phyloP scores from a whole-genome alignment of 176 grass and related monocot genomes.

The Triticum dicoccoides region DNA sequence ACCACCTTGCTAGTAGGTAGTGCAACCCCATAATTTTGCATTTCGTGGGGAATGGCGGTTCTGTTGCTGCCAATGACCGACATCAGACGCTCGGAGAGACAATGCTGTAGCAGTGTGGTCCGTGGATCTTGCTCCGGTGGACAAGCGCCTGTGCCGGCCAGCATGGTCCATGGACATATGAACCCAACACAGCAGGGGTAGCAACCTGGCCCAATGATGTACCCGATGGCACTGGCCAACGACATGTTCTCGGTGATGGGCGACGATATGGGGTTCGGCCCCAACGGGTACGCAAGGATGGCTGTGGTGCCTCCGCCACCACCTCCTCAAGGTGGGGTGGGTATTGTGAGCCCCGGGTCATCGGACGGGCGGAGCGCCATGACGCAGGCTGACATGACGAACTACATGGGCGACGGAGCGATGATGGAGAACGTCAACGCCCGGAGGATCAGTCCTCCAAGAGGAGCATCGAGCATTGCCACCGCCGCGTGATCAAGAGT shows the following conservation, averaged over 20 bases:
- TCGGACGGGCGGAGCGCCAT: slow-evolving; percentile 50
- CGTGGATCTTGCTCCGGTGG: no score
- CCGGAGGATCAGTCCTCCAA: slow-evolving; percentile 32
- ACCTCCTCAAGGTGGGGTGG: slow-evolving; percentile 6
- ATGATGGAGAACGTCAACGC: slow-evolving; percentile 15
- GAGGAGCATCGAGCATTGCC: slow-evolving; percentile 78
- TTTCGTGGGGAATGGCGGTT: no score
- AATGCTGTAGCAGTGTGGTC: no score
- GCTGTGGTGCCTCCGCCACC: slow-evolving; percentile 31
- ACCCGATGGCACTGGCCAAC: not conserved
- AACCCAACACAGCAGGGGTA: no score
- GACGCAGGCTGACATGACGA: slow-evolving; percentile 52
- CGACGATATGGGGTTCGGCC: slow-evolving; percentile 36
- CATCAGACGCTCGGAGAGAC: no score
- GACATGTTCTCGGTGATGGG: slow-evolving; percentile 41
- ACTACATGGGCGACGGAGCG: slow-evolving; percentile 20
- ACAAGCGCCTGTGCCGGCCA: no score
- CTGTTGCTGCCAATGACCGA: no score
- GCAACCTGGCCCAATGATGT: no score
- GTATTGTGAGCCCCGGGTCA: slow-evolving; percentile 43
- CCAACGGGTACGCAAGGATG: slow-evolving; percentile 34
- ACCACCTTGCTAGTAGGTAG: no score
- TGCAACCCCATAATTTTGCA: no score
- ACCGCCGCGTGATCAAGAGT: slow-evolving; percentile 97
- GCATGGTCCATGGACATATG: no score